Evolutionary conservation across 2,329 filamentous ascomycete genomes (phyloP), one percentile per base, ranked within the genome.

Genomic region (Alternaria angustiovoidea): DNA sequence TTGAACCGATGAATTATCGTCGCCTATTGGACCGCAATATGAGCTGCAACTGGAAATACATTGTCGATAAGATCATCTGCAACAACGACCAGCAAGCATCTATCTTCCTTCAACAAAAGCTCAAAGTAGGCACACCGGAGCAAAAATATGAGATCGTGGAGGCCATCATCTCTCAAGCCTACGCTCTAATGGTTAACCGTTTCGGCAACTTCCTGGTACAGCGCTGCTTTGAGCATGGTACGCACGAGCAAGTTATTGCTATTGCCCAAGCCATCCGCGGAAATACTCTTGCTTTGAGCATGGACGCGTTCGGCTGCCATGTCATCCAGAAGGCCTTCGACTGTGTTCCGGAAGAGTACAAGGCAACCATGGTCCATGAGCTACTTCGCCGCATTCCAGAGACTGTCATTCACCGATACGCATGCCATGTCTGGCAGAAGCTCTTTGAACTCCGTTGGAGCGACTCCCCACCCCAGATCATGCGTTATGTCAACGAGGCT

Each of bases 371-470:
- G 94, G 95, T 99, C n/a, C 93, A 96, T 75, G 95, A 99, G 77
- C 86, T 99, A 26, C 88, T 99, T 59, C 92, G 93, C 63, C 90
- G 93, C 56, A 99, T 99, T 66, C 95, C 94, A 0, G 94, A 99
- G 80, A 99, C 95, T 2, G 94, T 99, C 66, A 95, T 99, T 75
- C 96, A 99, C 81, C 91, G 96, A 68, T 99, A 99, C 81, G 95
- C 95, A 60, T 99, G 95, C 75, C 95, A 99, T 79, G 95, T 99
- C 64, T 99, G 95, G 95, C 95, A 99, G 83, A 99, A 99, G 84
- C 87, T 99, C 28, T 99, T 99, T 78, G 95, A 99, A 80, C 87
- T 99, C 69, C 91, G 95, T 74, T 99, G 95, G 95, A 93, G 89
- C 65, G 91, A 94, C 72, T 92, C 93, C 39, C 95, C 95, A 42